Evolutionary conservation across 768 basidiomycete genomes (phyloP).

Genomic region (Phylloporus rhodoxanthus): DNA sequence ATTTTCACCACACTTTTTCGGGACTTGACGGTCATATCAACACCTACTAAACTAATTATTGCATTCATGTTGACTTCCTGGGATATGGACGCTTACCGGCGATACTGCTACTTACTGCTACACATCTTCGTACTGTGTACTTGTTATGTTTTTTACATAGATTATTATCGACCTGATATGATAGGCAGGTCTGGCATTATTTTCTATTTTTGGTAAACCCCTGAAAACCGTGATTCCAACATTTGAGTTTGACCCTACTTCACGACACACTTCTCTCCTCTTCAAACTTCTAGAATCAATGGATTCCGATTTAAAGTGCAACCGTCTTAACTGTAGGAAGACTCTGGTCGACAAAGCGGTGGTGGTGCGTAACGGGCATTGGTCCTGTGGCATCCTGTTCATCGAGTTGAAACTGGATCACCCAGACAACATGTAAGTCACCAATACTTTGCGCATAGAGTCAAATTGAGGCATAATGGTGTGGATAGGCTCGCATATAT

Average conservation of each 20-base stretch:
- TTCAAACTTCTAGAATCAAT: conserved; percentile 37
- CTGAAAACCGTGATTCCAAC: too few species aligned
- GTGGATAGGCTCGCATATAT: conserved; percentile 73
- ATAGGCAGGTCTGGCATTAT: background rate
- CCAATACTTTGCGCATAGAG: background rate
- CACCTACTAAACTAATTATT: conserved; percentile 24
- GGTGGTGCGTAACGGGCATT: conserved; percentile 50
- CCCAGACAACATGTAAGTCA: conserved; percentile 52
- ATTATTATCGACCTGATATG: conserved; percentile 1
- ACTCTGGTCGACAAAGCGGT: conserved; percentile 72
- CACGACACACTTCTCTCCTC: background rate
- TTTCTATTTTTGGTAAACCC: conserved; percentile 13
- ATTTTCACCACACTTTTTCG: conserved; percentile 13
- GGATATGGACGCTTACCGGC: conserved; percentile 24
- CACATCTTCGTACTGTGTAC: conserved; percentile 24
- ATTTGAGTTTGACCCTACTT: background rate
- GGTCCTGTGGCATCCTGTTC: background rate
- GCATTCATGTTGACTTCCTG: conserved; percentile 26
- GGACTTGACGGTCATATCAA: conserved; percentile 14
- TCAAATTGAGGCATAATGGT: background rate
- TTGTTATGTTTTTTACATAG: conserved; percentile 18
- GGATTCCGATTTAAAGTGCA: conserved; percentile 76
- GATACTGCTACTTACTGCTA: conserved; percentile 18
- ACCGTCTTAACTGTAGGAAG: conserved; percentile 69
- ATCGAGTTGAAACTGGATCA: conserved; percentile 4